A percentile compares a stretch with the other conserved stretches of the same genome.
These are phyloP conservation scores for Saccharomyces hybrid DNA, from an alignment of 1,139 yeast genomes.

Conservation along the genomic window DNA sequence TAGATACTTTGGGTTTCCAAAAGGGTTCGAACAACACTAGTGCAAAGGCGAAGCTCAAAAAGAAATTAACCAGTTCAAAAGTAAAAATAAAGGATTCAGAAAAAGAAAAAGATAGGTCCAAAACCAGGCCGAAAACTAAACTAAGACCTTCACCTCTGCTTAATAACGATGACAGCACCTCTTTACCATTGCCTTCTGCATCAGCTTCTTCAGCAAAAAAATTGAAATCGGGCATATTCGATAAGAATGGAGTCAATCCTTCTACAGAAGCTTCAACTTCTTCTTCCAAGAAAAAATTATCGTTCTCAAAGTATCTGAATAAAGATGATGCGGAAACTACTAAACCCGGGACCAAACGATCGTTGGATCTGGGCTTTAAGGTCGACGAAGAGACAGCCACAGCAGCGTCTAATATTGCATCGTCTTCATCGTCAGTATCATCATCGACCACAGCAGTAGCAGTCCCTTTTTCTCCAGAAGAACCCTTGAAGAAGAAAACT, in stretches of 20 bases:
- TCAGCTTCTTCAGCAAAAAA: neutral
- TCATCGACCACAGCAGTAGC: constrained; percentile 2
- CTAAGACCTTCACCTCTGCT: neutral
- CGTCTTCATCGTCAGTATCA: neutral
- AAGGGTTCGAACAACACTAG: neutral
- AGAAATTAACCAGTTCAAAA: constrained; percentile 1
- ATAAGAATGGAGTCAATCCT: neutral
- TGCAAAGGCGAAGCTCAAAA: constrained; percentile 4
- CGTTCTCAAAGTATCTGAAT: constrained; percentile 30
- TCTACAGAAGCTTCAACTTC: constrained; percentile 3
- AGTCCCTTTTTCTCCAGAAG: constrained; percentile 3
- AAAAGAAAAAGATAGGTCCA: neutral
- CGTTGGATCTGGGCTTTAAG: constrained; percentile 4
- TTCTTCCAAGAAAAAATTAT: constrained; percentile 25
- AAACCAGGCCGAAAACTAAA: neutral
- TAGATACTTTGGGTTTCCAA: constrained; percentile 10
- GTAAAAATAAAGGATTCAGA: neutral
- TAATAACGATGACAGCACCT: neutral
- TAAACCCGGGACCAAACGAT: constrained; percentile 15
- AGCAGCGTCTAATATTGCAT: neutral
- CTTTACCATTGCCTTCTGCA: neutral
- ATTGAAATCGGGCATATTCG: neutral
- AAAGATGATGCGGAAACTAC: constrained; percentile 19
- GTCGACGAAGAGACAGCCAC: neutral
- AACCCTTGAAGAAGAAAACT: constrained; percentile 3